Evolutionary conservation across 768 basidiomycete genomes (phyloP), one percentile per base, ranked within the genome.

Genomic region (Pulveroboletus ravenelii): DNA sequence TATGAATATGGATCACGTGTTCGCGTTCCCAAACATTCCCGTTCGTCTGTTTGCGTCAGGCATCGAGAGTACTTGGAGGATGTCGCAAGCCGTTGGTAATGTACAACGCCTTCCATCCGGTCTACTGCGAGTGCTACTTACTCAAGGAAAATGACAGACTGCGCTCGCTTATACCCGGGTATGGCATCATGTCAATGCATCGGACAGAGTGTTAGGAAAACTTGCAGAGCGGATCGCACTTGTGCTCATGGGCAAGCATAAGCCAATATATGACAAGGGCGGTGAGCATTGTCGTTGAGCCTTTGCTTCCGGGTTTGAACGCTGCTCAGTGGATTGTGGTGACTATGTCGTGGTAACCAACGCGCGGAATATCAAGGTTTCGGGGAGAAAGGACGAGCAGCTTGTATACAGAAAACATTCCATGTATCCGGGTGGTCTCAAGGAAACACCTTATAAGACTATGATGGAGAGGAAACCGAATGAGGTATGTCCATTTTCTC

Each of bases 191-290:
- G 91, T 93, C 55, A 87, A 95, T 61, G 93, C 94, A 12, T 78
- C 87, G 10, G 89, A 90, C 60, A 84, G 94, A 35, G 75, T 93
- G n/a, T 78, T 98, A 15, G 96, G 96, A 65, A 92, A 94, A 75
- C 79, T 98, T 10, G 94, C 96, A 6, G 86, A 89, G 60, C 80
- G 92, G 32, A 96, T 99, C 60, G 95, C 96, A 3, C 80, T 91
- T 51, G 93, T 93, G 30, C 78, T 99, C 41, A 97, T 97, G 95
- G 96, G 95, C 64, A 99, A 98, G 72, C 93, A 98, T 70, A 99
- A 98, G 65, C 94, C 95, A 6, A 91, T 94, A 36, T 98, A 90
- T 62, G 93, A 98, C 70, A 92, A 91, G 10, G 79, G 86, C 57
- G 81, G 95, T 93, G 54, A 51, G 86, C 72, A 14, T 30, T 13